These are phyloP conservation scores for Plasmodium malariae DNA, from an alignment of 169 alveolate species.

Conservation along the genomic window DNA sequence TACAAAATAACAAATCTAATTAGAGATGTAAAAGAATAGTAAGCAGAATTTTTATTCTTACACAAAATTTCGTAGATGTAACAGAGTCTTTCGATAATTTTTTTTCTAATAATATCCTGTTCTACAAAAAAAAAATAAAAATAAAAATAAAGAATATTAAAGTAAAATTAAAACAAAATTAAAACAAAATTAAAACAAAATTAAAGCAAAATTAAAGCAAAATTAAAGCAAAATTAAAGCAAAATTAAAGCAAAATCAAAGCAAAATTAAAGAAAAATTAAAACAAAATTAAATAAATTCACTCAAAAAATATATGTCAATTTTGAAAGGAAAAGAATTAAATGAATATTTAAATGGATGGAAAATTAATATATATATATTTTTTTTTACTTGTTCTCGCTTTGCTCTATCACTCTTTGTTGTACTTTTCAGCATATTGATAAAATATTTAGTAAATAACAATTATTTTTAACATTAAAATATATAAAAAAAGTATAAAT, in stretches of 20 bases:
- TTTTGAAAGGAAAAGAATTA: constrained; percentile 2
- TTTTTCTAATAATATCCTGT: constrained; percentile 69
- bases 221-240: too few species aligned
- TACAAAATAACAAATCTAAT: neutral
- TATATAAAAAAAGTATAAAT: neutral
- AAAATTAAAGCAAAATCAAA: too few species aligned
- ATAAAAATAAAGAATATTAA: too few species aligned
- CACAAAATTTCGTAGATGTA: constrained; percentile 75
- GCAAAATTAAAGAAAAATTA: neutral
- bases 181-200: too few species aligned
- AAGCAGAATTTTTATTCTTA: constrained; percentile 33
- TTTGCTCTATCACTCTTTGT: constrained; percentile 56
- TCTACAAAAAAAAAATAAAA: constrained; percentile 42
- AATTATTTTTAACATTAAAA: constrained; percentile 29
- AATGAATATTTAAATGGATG: constrained; percentile 1
- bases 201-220: too few species aligned
- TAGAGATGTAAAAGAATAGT: neutral
- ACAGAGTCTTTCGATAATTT: constrained; percentile 75
- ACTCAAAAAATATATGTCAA: constrained; percentile 7
- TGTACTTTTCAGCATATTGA: constrained; percentile 76
- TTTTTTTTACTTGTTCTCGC: constrained; percentile 72
- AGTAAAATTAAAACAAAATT: neutral
- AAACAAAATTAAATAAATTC: neutral
- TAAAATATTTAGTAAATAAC: constrained; percentile 37
- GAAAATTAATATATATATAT: constrained; percentile 5